Base-by-base conservation (phyloP, 306 rosid species). In the Purshia tridentata region DNA sequence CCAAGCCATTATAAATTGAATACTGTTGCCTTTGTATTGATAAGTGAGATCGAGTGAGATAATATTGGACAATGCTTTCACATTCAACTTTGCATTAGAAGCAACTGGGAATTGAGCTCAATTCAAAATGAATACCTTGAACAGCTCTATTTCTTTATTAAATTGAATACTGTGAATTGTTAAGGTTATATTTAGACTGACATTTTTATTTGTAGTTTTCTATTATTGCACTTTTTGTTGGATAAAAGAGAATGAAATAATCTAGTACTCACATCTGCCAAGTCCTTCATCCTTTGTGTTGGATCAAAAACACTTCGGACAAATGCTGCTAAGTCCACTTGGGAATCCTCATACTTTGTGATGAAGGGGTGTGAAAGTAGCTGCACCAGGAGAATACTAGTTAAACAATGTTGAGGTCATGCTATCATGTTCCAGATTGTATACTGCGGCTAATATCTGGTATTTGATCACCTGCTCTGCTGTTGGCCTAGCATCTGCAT, bases 241-340 rank as follows among this genome's bases (percentile, higher is more conserved):
- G 58, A 41, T 14, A 69, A 55, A n/a, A 41, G 60, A 40, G 41
- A 60, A 44, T 54, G 62, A 16, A 79, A 40, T 45, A 19, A 54
- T 58, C 6, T 72, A 78, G 67, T 63, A 84, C 96, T 91, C 85
- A 89, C 98, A 70, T 94, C 98, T 67, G 95, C 98, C 91, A 94
- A 87, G 74, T 91, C 99, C 90, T 89, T 89, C 95, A 94, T 81
- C 85, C 86, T 86, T 81, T 89, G 97, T 9, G 89, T 87, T 77
- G 96, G 97, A 83, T 94, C 91, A 75, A 94, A 94, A 75, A 94
- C 97, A 20, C 88, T 84, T 72, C 87, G 85, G 20, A 94, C 97
- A 87, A 84, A 94, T 71, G 86, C 87, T 8, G 81, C 95, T 56
- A 94, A 85, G 85, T 91, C 97, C 54, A 84, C 85, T 83, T 81